These are phyloP conservation scores for Dispira simplex DNA, from an alignment of 192 early-diverging fungal genomes.

Conservation along the genomic window DNA sequence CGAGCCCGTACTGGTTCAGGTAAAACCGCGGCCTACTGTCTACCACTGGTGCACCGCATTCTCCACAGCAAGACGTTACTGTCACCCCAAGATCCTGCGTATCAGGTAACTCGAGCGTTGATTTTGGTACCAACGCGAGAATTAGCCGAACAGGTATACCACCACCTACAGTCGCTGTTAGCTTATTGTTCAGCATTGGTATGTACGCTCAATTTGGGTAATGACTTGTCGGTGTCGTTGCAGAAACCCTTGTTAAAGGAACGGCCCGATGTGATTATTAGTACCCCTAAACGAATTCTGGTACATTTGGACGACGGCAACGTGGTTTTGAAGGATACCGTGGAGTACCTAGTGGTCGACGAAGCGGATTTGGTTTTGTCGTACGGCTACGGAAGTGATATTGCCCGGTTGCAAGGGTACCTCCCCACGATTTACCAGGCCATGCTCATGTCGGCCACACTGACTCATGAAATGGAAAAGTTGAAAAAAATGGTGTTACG, in stretches of 20 bases:
- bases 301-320: constrained; percentile 49
- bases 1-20: constrained; percentile 88
- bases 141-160: constrained; percentile 83
- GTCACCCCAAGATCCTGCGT: background rate
- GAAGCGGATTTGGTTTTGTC: constrained; percentile 91
- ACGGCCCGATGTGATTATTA: constrained; percentile 71
- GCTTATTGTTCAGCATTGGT: constrained; percentile 45
- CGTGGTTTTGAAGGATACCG: constrained; percentile 30
- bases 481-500: constrained; percentile 74
- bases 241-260: constrained; percentile 66
- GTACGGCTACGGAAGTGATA: constrained; percentile 87
- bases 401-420: constrained; percentile 52
- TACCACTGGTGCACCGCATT: constrained; percentile 88
- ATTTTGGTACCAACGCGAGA: constrained; percentile 92
- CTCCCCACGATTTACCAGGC: constrained; percentile 83
- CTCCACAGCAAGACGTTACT: constrained; percentile 47
- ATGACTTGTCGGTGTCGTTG: constrained; percentile 18
- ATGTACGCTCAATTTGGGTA: constrained; percentile 18
- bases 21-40: constrained; percentile 90
- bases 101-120: constrained; percentile 33
- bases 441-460: constrained; percentile 87
- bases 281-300: constrained; percentile 72
- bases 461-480: constrained; percentile 74
- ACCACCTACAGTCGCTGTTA: constrained; percentile 53
- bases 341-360: constrained; percentile 86